These are phyloP conservation scores for Ligustrum vulgare DNA, from an alignment of 257 asterid species.

Conservation along the genomic window DNA sequence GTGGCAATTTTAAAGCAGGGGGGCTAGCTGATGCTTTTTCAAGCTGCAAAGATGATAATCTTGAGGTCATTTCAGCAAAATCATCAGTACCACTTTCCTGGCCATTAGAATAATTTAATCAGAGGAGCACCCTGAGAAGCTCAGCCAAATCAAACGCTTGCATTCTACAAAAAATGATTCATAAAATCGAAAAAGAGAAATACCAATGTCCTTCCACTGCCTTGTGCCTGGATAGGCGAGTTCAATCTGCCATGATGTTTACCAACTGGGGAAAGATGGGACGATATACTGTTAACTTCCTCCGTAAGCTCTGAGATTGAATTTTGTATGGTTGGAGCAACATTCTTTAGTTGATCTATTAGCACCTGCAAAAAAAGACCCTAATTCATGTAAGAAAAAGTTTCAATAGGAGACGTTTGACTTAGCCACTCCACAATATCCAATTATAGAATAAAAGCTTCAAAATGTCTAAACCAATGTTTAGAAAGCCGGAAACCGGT, in stretches of 20 bases:
- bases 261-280: conserved; percentile 57
- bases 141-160: conserved; percentile 9
- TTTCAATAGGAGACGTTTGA: conserved; percentile 8
- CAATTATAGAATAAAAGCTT: conserved; percentile 1
- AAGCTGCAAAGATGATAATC: conserved; percentile 77
- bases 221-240: conserved; percentile 71
- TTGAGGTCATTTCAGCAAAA: conserved; percentile 67
- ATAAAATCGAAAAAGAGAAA: conserved; percentile 4
- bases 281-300: conserved; percentile 79
- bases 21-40: conserved; percentile 77
- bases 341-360: conserved; percentile 92
- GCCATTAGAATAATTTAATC: conserved; percentile 25
- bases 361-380: conserved; percentile 66
- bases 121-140: conserved; percentile 23
- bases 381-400: conserved; percentile 19
- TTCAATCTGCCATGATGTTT: conserved; percentile 54
- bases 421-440: conserved; percentile 22
- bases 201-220: conserved; percentile 80
- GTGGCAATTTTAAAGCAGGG: conserved; percentile 88
- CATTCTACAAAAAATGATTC: conserved; percentile 20
- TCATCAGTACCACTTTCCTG: conserved; percentile 76
- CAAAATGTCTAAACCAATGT: no score
- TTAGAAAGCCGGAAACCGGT: no score
- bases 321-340: conserved; percentile 89
- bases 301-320: conserved; percentile 84